These are phyloP conservation scores for Eucommia ulmoides DNA, from an alignment of 257 asterid species.

Conservation along the genomic window DNA sequence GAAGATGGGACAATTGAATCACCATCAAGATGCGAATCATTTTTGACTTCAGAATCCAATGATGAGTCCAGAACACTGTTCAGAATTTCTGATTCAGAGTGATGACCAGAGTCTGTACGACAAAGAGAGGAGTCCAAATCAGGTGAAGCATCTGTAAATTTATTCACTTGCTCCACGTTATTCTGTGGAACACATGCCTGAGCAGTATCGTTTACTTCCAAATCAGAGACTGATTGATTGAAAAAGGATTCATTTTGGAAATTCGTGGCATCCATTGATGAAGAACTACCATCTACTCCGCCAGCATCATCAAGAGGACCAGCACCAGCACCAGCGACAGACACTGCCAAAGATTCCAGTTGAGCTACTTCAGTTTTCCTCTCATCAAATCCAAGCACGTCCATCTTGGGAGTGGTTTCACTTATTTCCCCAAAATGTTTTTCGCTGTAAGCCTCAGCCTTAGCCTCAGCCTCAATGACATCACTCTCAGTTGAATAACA, in stretches of 20 bases:
- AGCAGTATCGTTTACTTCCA: slow-evolving; percentile 20
- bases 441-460: too few relatives aligned
- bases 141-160: slow-evolving; percentile 16
- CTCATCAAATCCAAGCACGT: slow-evolving; percentile 19
- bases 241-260: slow-evolving; percentile 20
- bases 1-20: slow-evolving; percentile 20
- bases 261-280: slow-evolving; percentile 17
- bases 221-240: slow-evolving; percentile 18
- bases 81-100: slow-evolving; percentile 20
- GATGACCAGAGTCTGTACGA: slow-evolving; percentile 4
- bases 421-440: slow-evolving; percentile 10
- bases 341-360: slow-evolving; percentile 17
- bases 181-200: slow-evolving; percentile 15
- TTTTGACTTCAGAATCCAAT: slow-evolving; percentile 20
- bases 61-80: slow-evolving; percentile 10
- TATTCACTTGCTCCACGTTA: slow-evolving; percentile 22
- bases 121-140: slow-evolving; percentile 11
- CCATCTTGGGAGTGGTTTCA: slow-evolving; percentile 12
- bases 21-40: slow-evolving; percentile 10
- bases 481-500: slow-evolving; percentile 17
- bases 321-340: slow-evolving; percentile 14
- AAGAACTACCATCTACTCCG: slow-evolving; percentile 10
- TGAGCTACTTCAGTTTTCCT: not conserved
- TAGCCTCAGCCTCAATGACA: slow-evolving; percentile 23
- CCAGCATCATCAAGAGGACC: slow-evolving; percentile 14